Evolutionary conservation across 2,329 filamentous ascomycete species (phyloP), one percentile per base, ranked within the genome.

Genomic region (Hymenoscyphus fraxineus): DNA sequence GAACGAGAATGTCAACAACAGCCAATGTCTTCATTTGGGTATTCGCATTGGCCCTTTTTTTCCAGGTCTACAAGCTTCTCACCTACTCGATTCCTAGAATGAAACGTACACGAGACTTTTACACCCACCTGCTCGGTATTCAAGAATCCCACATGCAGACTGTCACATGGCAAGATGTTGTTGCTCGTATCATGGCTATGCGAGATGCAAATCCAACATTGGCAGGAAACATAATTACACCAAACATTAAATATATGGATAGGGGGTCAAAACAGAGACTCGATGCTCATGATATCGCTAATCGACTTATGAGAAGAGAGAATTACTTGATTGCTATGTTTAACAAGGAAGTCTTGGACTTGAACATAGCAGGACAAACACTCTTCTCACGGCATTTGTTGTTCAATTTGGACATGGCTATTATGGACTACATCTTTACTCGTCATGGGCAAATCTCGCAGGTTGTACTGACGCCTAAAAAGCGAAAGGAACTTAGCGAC

Each of bases 271-370:
- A 97, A 76, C 92, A 98, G 78, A 85, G 94, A 67, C 88, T 99
- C 71, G 95, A 97, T 77, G 95, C 95, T 12, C 92, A 97, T 72
- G 95, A 97, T 73, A 98, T 99, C 75, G 95, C 95, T 6, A 99
- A 98, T 74, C 87, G 95, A 39, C 79, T 99, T 57, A 98, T 99
- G 95, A 89, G 95, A 65, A 90, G 92, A 73, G 94, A 97, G 68
- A 99, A 99, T 73, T 99, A 97, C 72, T 85, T 97, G 67, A 97
- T 99, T 72, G 95, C 95, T 4, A 82, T 99, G 72, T 92, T 98
- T 79, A 99, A 99, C 81, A 98, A 99, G 77, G 95, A 98, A 66
- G 86, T 98, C 44, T 78, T 99, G 54, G 89, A 99, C 74, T 81
- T 98, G 57, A 93, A 91, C 0, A 83, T 97, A 2, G 92, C 92